Conservation (phyloP, 1,284 basidiomycete species). For the Apiotrichum siamense region DNA sequence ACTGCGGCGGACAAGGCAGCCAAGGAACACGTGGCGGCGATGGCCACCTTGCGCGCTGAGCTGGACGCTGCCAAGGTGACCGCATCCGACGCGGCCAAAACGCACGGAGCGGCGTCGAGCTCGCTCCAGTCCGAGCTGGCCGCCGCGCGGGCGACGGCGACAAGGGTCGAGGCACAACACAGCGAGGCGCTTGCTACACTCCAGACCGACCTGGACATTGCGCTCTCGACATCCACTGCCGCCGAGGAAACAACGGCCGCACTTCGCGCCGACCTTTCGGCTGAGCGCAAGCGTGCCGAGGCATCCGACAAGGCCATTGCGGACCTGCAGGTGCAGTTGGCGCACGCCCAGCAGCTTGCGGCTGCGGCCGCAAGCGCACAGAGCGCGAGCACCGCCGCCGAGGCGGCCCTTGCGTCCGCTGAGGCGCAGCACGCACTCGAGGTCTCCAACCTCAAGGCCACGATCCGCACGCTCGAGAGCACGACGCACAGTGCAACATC, state of each 20-base stretch:
- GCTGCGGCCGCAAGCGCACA: neutral
- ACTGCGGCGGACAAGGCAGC: neutral
- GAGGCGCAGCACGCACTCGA: constrained; percentile 69
- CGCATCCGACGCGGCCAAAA: neutral
- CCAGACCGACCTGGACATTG: constrained; percentile 7
- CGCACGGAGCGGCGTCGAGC: constrained; percentile 4
- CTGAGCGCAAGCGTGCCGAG: neutral
- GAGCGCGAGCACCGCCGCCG: neutral
- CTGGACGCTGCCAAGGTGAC: constrained; percentile 1
- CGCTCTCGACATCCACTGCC: neutral
- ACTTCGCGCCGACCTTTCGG: constrained; percentile 7
- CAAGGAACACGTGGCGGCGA: constrained; percentile 1
- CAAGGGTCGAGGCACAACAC: neutral
- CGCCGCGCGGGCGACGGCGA: neutral
- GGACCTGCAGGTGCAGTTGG: neutral
- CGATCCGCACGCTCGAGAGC: constrained; percentile 67
- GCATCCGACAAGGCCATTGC: constrained; percentile 3
- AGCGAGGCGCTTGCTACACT: neutral
- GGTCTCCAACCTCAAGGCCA: constrained; percentile 66
- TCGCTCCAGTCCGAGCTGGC: constrained; percentile 1
- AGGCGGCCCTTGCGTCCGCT: constrained; percentile 9
- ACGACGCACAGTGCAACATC: constrained; percentile 65
- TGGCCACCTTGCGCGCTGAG: neutral
- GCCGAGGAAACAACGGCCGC: constrained; percentile 1
- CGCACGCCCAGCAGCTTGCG: neutral